phyloP scores from a whole-genome alignment of 345 rosid species.

The Bruguiera gymnorhiza region DNA sequence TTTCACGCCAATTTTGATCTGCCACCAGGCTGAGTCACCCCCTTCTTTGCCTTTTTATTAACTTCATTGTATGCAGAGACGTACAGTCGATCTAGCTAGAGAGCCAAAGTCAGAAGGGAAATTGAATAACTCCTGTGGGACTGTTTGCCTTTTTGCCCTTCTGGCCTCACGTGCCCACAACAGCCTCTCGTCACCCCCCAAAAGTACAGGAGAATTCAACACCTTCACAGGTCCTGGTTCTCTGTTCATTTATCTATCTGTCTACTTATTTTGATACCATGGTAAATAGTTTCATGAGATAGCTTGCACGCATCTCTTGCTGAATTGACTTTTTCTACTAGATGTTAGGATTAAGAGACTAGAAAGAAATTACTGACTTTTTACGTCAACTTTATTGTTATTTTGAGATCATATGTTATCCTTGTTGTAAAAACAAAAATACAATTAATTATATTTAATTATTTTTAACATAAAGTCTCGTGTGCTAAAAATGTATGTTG shows the following conservation, averaged over 20 bases:
- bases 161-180: constrained; percentile 11
- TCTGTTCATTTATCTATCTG: not conserved
- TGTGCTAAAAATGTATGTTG: too few species aligned
- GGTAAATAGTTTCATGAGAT: not conserved
- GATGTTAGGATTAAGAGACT: too few species aligned
- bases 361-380: too few species aligned
- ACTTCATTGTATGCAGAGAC: not conserved
- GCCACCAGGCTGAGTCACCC: constrained; percentile 7
- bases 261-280: not conserved
- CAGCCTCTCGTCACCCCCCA: not conserved
- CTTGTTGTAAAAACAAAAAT: too few species aligned
- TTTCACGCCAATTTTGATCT: constrained; percentile 3
- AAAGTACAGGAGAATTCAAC: not conserved
- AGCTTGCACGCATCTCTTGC: too few species aligned
- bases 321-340: too few species aligned
- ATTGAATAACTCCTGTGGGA: not conserved
- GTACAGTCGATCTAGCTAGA: too few species aligned
- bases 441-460: too few species aligned
- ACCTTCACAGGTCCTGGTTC: not conserved
- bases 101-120: not conserved
- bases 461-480: too few species aligned
- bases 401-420: too few species aligned
- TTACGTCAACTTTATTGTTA: too few species aligned
- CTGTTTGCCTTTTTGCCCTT: not conserved
- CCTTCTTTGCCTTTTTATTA: not conserved